Base-by-base conservation (phyloP, 1,284 basidiomycete species). In the Athelia psychrophila region DNA sequence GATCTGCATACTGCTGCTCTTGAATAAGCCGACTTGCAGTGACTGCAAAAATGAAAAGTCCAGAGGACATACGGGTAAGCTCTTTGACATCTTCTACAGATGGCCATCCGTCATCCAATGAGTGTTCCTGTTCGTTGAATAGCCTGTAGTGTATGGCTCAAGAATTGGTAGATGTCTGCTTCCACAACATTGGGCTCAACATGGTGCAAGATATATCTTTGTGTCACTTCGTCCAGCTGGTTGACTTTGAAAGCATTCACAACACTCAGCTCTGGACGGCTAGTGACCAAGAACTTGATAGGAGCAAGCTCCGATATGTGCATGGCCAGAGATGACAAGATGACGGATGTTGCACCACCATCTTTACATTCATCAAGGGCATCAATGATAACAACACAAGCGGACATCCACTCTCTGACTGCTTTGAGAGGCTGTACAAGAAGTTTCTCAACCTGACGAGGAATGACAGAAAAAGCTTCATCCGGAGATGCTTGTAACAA, bases 291-390 rank as follows among this genome's bases (percentile, higher is more conserved):
- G 18, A 60, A 13, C 38, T 58, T 58, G 25, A 58, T 24, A 48
- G 54, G 54, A 33, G 36, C 24, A 2, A 36, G 49, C 30, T 53
- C 45, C 25, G 47, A 32, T 16, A 58, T 27, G 23, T 53, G 30
- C 45, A 46, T 32, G 48, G 38, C 38, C 38, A 56, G 49, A 22
- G 47, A 46, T 25, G 38, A 19, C 4, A 55, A 44, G 15, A 50
- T 15, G 13, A 30, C 6, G 15, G 48, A 47, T 36, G 38, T 42
- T n/a, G 38, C 38, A 42, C 38, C 38, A 9, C 38, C 38, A 42
- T 56, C 50, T 13, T 18, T 18, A 47, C 56, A 60, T 56, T 59
- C 58, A 50, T 57, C 56, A n/a, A 59, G 25, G 20, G 54, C 59
- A 52, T 60, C 59, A 25, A 60, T 52, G 16, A 60, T 50, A 23